These are phyloP conservation scores for Theileria equi DNA, from an alignment of 169 alveolate genomes.

Conservation along the genomic window DNA sequence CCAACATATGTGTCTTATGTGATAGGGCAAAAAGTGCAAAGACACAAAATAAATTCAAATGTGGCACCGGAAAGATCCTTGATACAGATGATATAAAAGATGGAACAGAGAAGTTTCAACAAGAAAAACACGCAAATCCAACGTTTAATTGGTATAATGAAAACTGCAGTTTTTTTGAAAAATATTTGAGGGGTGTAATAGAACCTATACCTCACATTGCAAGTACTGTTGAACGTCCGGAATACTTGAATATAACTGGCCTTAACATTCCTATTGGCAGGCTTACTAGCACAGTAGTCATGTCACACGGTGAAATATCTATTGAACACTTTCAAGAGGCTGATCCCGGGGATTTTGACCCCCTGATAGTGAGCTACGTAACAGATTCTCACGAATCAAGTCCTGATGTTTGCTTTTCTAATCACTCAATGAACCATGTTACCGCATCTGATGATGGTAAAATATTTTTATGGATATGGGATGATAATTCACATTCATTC, in stretches of 20 bases:
- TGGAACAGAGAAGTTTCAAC: background rate
- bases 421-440: slow-evolving; percentile 58
- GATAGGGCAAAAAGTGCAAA: slow-evolving; percentile 1
- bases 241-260: background rate
- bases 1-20: slow-evolving; percentile 10
- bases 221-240: background rate
- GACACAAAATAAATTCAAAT: background rate
- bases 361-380: slow-evolving; percentile 26
- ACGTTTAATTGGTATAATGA: background rate
- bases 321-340: background rate
- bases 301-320: background rate
- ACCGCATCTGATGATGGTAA: slow-evolving; percentile 76
- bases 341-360: slow-evolving; percentile 55
- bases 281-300: background rate
- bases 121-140: background rate
- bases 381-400: slow-evolving; percentile 43
- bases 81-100: background rate
- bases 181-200: background rate
- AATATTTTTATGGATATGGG: slow-evolving; percentile 58
- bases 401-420: slow-evolving; percentile 75
- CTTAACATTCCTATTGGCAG: slow-evolving; percentile 48
- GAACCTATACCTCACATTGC: no score
- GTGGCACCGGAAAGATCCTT: background rate
- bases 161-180: background rate
- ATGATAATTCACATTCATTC: no score